Percentiles rank a stretch among this genome's conserved stretches.
Conservation (phyloP, 176 grass and related monocot genomes). For the Areca catechu region DNA sequence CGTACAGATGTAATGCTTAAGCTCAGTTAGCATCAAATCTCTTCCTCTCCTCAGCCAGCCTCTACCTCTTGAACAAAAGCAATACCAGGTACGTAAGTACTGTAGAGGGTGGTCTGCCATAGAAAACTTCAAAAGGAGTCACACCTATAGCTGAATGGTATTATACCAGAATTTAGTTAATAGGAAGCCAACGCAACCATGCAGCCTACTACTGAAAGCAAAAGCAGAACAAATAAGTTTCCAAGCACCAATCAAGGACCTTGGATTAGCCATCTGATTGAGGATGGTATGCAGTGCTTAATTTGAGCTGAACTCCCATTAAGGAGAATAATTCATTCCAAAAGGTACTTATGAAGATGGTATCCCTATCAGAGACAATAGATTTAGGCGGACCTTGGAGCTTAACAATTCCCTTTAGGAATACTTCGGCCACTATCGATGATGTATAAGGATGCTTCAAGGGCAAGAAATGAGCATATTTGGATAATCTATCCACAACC, state of each 20-base stretch:
- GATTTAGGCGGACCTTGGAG: background rate
- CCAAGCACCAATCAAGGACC: background rate
- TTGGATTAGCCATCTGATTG: background rate
- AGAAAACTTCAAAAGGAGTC: no score
- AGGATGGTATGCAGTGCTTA: slow-evolving; percentile 3
- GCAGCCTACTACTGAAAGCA: no score
- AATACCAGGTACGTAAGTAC: no score
- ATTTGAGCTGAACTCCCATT: background rate
- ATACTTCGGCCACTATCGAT: background rate
- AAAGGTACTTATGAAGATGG: background rate
- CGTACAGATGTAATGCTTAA: no score
- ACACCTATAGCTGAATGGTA: no score
- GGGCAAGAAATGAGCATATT: slow-evolving; percentile 1
- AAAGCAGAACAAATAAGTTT: background rate
- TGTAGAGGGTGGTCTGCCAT: no score
- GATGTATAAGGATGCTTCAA: slow-evolving; percentile 1
- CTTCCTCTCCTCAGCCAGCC: no score
- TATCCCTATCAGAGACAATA: background rate
- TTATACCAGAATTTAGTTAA: no score
- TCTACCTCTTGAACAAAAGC: no score
- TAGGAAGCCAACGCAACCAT: no score
- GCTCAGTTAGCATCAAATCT: no score
- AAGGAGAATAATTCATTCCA: background rate
- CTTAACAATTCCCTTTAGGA: background rate
- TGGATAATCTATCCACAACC: background rate